phyloP scores from a whole-genome alignment of 257 asterid species.

The Thymus mandschuricus region DNA sequence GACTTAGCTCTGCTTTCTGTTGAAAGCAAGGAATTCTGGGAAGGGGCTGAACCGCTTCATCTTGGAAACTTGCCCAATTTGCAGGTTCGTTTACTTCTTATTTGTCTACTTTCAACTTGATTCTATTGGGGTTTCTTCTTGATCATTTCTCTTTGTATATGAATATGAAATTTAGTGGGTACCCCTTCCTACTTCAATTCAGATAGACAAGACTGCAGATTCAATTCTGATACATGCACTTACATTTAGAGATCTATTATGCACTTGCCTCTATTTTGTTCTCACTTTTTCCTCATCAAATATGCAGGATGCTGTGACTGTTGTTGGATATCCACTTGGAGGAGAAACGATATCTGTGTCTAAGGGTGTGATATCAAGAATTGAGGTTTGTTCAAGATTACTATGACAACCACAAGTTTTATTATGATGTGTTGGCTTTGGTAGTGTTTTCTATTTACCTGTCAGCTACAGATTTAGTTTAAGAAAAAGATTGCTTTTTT shows the following conservation, averaged over 20 bases:
- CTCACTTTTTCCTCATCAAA: background rate
- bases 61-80: conserved; percentile 76
- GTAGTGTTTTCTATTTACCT: too few species aligned
- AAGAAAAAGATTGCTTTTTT: too few species aligned
- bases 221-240: background rate
- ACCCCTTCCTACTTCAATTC: background rate
- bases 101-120: conserved; percentile 13
- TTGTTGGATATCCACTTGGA: conserved; percentile 98
- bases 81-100: conserved; percentile 54
- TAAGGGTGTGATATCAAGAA: conserved; percentile 96
- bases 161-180: background rate
- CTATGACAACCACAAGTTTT: background rate
- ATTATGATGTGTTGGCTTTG: too few species aligned
- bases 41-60: conserved; percentile 75
- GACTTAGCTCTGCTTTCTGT: conserved; percentile 88
- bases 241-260: background rate
- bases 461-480: too few species aligned
- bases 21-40: conserved; percentile 81
- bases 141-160: background rate
- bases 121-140: conserved; percentile 15
- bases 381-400: conserved; percentile 67
- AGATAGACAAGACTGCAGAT: background rate
- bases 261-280: conserved; percentile 1
- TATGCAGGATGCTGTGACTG: conserved; percentile 86
- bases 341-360: conserved; percentile 98